A percentile compares a stretch with the other conserved stretches of the same genome.
Evolutionary conservation across 306 rosid species (phyloP).

Genomic region (Canavalia ensiformis): DNA sequence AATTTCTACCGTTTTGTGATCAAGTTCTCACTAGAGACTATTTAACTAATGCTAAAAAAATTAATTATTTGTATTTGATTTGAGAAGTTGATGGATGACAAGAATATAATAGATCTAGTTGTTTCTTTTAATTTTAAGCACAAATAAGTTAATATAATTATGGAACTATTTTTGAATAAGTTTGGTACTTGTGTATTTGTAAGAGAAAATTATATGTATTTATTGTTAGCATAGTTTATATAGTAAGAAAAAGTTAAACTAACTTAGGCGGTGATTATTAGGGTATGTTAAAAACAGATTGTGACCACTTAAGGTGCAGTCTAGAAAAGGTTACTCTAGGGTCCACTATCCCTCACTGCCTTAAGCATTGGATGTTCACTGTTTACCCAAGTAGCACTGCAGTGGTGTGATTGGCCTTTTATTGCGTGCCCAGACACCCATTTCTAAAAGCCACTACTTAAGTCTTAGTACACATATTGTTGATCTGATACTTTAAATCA

Average conservation of each 20-base stretch:
- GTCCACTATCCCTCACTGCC: not conserved
- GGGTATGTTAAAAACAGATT: not conserved
- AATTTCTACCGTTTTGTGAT: not conserved
- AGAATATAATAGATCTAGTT: no score
- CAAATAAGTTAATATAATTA: not conserved
- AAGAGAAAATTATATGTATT: not conserved
- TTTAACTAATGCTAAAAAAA: no score
- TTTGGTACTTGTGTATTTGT: not conserved
- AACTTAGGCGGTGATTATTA: not conserved
- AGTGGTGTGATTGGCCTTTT: no score
- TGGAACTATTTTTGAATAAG: not conserved
- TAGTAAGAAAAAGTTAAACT: not conserved
- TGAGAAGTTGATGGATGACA: no score
- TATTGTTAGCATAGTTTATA: not conserved
- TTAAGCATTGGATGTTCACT: not conserved
- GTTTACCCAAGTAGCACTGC: no score
- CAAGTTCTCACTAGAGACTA: not conserved
- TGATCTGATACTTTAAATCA: no score
- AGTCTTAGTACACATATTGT: not conserved
- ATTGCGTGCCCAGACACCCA: no score
- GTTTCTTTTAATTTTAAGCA: not conserved
- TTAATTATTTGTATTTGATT: no score
- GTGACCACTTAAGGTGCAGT: not conserved
- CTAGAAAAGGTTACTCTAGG: not conserved
- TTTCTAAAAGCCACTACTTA: no score